These are phyloP conservation scores for Hippophae gyantsensis DNA, from an alignment of 306 rosid species.

Conservation along the genomic window DNA sequence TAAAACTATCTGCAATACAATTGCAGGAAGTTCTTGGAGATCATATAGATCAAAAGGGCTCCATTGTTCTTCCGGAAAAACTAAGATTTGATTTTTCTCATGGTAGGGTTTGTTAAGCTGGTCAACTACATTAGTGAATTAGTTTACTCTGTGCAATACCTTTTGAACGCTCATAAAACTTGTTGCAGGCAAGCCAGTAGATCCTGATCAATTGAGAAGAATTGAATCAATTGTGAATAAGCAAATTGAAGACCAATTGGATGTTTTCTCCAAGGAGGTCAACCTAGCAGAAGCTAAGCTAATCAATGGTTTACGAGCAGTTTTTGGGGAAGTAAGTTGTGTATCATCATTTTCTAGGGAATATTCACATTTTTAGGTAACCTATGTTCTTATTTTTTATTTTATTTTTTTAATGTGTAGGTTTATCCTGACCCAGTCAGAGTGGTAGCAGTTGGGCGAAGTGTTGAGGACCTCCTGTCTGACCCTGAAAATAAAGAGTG, in stretches of 20 bases:
- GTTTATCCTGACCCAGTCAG: conserved; percentile 97
- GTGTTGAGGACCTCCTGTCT: conserved; percentile 77
- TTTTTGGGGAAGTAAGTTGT: conserved; percentile 83
- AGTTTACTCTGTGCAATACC: background rate
- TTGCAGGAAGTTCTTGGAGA: conserved; percentile 86
- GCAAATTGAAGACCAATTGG: conserved; percentile 74
- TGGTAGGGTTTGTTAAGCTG: conserved; percentile 40
- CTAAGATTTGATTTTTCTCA: conserved; percentile 95
- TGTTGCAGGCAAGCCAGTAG: conserved; percentile 79
- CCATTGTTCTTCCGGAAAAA: conserved; percentile 95
- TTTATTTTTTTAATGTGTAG: conserved; percentile 23
- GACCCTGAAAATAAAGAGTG: conserved; percentile 69
- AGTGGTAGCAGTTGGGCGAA: conserved; percentile 72
- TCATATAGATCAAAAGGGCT: conserved; percentile 92
- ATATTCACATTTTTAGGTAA: conserved; percentile 3
- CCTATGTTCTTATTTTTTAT: conserved; percentile 13
- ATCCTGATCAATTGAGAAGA: conserved; percentile 57
- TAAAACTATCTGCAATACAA: conserved; percentile 16
- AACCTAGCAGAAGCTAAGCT: conserved; percentile 64
- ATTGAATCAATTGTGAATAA: conserved; percentile 82
- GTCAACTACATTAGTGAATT: conserved; percentile 12
- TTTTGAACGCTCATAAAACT: conserved; percentile 20
- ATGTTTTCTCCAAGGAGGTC: conserved; percentile 65
- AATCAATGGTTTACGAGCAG: conserved; percentile 87
- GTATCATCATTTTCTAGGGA: conserved; percentile 2